phyloP scores from a whole-genome alignment of 495 filamentous ascomycete genomes.

The Hypoxylon crocopeplum region DNA sequence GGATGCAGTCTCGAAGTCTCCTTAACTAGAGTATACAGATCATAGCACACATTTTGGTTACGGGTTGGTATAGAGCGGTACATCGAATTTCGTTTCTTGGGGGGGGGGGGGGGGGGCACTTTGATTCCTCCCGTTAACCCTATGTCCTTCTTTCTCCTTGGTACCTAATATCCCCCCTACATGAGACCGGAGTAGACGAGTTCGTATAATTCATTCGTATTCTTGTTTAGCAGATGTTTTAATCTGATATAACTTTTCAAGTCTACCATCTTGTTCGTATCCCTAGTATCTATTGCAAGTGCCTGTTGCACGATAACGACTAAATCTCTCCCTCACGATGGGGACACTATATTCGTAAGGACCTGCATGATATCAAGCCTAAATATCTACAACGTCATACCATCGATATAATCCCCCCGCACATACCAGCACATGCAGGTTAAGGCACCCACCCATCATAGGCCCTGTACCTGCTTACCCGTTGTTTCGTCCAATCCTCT shows the following conservation, averaged over 20 bases:
- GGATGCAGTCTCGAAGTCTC: conserved; percentile 39
- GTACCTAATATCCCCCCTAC: not conserved
- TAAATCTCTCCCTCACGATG: not conserved
- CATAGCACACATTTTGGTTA: too few species aligned
- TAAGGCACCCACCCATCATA: conserved; percentile 2
- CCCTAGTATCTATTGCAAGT: not conserved
- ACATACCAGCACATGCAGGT: not conserved
- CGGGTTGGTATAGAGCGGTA: too few species aligned
- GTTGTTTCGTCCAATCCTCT: conserved; percentile 10
- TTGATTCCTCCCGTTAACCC: too few species aligned
- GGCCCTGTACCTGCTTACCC: not conserved
- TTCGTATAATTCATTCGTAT: not conserved
- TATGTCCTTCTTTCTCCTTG: not conserved
- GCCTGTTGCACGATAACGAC: too few species aligned
- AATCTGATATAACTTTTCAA: too few species aligned
- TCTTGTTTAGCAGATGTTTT: too few species aligned
- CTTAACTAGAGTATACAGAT: too few species aligned
- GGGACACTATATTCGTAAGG: not conserved
- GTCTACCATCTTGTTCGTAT: not conserved
- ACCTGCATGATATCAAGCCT: not conserved
- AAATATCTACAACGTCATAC: conserved; percentile 23
- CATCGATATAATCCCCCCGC: conserved; percentile 17
- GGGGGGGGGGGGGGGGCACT: too few species aligned
- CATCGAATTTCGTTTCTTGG: too few species aligned
- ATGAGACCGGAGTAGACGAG: not conserved